These are phyloP conservation scores for Cadophora malorum DNA, from an alignment of 2,329 filamentous ascomycete species.

Conservation along the genomic window DNA sequence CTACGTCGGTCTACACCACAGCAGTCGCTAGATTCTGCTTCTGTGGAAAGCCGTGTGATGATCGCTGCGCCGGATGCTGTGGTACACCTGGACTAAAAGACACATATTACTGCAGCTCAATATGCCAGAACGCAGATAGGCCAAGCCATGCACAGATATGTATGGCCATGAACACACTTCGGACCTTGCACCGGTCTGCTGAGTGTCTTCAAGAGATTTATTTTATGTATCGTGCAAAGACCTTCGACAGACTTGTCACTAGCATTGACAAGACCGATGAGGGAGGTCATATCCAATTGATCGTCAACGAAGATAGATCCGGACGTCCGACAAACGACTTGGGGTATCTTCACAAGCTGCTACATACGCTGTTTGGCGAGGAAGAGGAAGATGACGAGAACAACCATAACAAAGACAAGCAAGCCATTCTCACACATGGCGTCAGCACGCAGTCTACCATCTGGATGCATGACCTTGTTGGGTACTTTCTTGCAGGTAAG, in stretches of 20 bases:
- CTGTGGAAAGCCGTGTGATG: not conserved
- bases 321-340: not conserved
- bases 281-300: not conserved
- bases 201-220: slow-evolving; percentile 14
- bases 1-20: not conserved
- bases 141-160: slow-evolving; percentile 16
- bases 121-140: slow-evolving; percentile 16
- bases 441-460: not conserved
- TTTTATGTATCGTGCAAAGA: slow-evolving; percentile 10
- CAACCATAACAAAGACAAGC: slow-evolving; percentile 4
- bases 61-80: not conserved
- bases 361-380: not conserved
- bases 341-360: not conserved
- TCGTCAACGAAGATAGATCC: not conserved
- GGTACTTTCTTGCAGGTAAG: slow-evolving; percentile 10
- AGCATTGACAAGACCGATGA: not conserved
- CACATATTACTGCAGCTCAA: slow-evolving; percentile 20
- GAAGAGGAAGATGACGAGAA: not conserved
- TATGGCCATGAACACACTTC: not conserved
- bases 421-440: not conserved
- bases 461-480: not conserved
- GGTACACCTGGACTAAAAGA: not conserved
- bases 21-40: not conserved
- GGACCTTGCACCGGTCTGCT: not conserved
- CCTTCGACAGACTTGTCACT: slow-evolving; percentile 14